phyloP scores from a whole-genome alignment of 2,329 filamentous ascomycete species.

The Pezicula rhizophila region DNA sequence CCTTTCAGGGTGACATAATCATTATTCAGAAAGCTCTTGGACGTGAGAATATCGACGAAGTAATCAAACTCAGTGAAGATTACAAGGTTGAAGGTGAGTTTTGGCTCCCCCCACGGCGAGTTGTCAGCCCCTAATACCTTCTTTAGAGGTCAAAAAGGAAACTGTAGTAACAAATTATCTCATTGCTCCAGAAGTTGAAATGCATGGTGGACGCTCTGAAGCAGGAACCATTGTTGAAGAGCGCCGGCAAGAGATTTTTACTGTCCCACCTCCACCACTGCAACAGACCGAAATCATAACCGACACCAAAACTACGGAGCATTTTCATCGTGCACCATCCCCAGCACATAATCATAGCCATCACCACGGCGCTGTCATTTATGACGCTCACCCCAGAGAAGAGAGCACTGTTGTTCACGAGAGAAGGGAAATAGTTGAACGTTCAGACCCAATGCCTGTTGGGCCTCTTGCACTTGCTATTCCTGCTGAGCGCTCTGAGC shows the following conservation, averaged over 20 bases:
- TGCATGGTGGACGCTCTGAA: conserved; percentile 38
- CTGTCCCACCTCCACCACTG: conserved; percentile 21
- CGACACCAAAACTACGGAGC: conserved; percentile 37
- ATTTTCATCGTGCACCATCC: conserved; percentile 16
- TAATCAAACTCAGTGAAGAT: conserved; percentile 76
- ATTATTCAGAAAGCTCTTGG: conserved; percentile 79
- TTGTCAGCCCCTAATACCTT: conserved; percentile 9
- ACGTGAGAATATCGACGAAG: conserved; percentile 85
- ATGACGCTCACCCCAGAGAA: conserved; percentile 31
- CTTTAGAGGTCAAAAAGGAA: conserved; percentile 8
- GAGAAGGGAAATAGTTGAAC: conserved; percentile 18
- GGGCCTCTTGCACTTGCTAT: conserved; percentile 38
- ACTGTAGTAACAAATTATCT: conserved; percentile 19
- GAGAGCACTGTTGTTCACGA: conserved; percentile 19
- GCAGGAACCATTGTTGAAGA: conserved; percentile 44
- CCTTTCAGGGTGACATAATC: conserved; percentile 64
- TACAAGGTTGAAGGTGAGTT: conserved; percentile 54
- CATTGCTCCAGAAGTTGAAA: conserved; percentile 19
- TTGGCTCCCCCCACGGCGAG: not conserved
- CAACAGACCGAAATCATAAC: conserved; percentile 35
- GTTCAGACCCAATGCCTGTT: conserved; percentile 23
- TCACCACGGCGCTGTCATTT: conserved; percentile 32
- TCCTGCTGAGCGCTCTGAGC: conserved; percentile 32
- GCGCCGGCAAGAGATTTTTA: conserved; percentile 37
- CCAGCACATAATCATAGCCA: conserved; percentile 12